Evolutionary conservation across 805 yeast species (phyloP).

Genomic region (Teunomyces lycoperdinae): DNA sequence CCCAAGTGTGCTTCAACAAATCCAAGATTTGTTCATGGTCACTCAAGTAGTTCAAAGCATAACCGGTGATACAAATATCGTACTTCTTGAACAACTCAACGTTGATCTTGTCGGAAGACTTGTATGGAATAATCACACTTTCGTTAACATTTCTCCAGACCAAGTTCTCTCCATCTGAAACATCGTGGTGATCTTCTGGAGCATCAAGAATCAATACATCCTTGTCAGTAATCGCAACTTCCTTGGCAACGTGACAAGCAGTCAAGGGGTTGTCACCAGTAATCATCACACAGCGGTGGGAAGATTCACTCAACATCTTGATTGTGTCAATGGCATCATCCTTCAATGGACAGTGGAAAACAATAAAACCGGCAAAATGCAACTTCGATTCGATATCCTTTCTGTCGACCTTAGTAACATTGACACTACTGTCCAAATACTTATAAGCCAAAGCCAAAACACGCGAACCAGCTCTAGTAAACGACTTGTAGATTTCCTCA

Average conservation of each 20-base stretch:
- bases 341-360: conserved; percentile 96
- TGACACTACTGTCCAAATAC: conserved; percentile 50
- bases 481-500: conserved; percentile 82
- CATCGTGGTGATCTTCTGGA: conserved; percentile 65
- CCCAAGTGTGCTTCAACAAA: conserved; percentile 88
- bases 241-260: conserved; percentile 96
- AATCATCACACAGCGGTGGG: conserved; percentile 95
- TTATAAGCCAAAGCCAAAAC: conserved; percentile 94
- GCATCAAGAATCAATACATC: conserved; percentile 84
- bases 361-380: conserved; percentile 86
- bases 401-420: conserved; percentile 62
- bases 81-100: conserved; percentile 55
- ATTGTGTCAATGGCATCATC: conserved; percentile 88
- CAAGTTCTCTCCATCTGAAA: conserved; percentile 49
- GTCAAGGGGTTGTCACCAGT: conserved; percentile 99
- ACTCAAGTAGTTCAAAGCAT: conserved; percentile 68
- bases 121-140: conserved; percentile 64
- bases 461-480: conserved; percentile 94
- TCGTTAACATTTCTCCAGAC: conserved; percentile 87
- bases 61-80: conserved; percentile 92
- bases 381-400: conserved; percentile 73
- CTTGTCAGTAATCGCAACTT: conserved; percentile 82
- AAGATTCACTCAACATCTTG: conserved; percentile 88
- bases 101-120: conserved; percentile 56
- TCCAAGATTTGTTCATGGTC: conserved; percentile 68